Evolutionary conservation across 495 filamentous ascomycete species (phyloP).

Genomic region (Aspergillus ellipticus): DNA sequence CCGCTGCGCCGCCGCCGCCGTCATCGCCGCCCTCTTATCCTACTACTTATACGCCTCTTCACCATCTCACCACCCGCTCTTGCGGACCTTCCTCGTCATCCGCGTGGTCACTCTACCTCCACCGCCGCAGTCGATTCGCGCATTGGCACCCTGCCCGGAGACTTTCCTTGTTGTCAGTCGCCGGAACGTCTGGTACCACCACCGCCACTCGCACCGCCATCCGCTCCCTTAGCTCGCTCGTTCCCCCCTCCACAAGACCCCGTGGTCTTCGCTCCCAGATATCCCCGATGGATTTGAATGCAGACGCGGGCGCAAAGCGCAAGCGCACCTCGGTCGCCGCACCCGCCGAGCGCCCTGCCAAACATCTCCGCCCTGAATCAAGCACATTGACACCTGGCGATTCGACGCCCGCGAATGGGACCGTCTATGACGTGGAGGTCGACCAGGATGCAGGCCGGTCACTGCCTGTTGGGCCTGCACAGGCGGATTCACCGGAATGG

Average conservation of each 20-base stretch:
- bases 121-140: slow-evolving; percentile 4
- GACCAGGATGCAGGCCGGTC: slow-evolving; percentile 41
- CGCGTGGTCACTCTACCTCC: neutral
- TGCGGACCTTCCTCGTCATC: neutral
- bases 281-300: slow-evolving; percentile 50
- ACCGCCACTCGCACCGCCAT: slow-evolving; percentile 3
- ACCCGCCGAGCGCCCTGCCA: slow-evolving; percentile 50
- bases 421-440: slow-evolving; percentile 46
- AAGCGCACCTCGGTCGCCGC: slow-evolving; percentile 54
- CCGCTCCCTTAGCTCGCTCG: slow-evolving; percentile 12
- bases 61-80: neutral
- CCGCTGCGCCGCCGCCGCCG: slow-evolving; percentile 11
- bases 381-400: slow-evolving; percentile 41
- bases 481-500: slow-evolving; percentile 91
- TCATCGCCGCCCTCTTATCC: neutral
- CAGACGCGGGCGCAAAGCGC: slow-evolving; percentile 53
- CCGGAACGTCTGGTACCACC: neutral
- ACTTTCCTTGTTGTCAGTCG: slow-evolving; percentile 8
- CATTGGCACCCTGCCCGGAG: slow-evolving; percentile 9
- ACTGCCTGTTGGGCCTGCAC: slow-evolving; percentile 43
- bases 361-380: slow-evolving; percentile 51
- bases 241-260: neutral
- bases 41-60: neutral
- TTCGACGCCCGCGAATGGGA: slow-evolving; percentile 45
- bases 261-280: slow-evolving; percentile 6